These are phyloP conservation scores for Smithsoniella earleae DNA, from an alignment of 163 green algal genomes.

Conservation along the genomic window DNA sequence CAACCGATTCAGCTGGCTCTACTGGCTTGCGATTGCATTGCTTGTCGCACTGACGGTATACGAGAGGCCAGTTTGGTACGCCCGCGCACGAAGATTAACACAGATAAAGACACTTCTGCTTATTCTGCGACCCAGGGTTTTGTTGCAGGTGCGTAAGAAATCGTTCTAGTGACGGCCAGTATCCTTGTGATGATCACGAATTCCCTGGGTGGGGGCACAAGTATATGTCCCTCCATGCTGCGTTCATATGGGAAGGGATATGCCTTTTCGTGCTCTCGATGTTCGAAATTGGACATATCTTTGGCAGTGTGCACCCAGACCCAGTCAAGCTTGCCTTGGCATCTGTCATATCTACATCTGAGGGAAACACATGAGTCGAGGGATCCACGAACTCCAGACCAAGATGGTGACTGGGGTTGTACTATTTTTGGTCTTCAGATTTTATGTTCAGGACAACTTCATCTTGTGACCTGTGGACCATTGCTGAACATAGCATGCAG, in stretches of 20 bases:
- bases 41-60: conserved; percentile 8
- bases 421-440: neutral
- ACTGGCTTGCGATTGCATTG: neutral
- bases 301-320: neutral
- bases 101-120: too few relatives aligned
- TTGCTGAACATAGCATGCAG: too few relatives aligned
- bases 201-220: conserved; percentile 22
- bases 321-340: neutral
- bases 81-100: too few relatives aligned
- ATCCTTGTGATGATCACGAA: neutral
- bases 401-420: too few relatives aligned
- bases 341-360: neutral
- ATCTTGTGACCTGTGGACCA: too few relatives aligned
- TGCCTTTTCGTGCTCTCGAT: neutral
- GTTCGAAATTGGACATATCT: neutral
- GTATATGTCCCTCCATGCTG: neutral
- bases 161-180: neutral
- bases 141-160: conserved; percentile 11
- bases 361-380: too few relatives aligned
- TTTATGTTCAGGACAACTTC: neutral
- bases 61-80: neutral
- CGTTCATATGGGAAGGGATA: conserved; percentile 5
- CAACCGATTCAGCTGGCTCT: neutral
- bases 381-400: too few relatives aligned
- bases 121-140: too few relatives aligned